Conservation (phyloP, 331 rosid genomes). For the Prunus yedoensis region DNA sequence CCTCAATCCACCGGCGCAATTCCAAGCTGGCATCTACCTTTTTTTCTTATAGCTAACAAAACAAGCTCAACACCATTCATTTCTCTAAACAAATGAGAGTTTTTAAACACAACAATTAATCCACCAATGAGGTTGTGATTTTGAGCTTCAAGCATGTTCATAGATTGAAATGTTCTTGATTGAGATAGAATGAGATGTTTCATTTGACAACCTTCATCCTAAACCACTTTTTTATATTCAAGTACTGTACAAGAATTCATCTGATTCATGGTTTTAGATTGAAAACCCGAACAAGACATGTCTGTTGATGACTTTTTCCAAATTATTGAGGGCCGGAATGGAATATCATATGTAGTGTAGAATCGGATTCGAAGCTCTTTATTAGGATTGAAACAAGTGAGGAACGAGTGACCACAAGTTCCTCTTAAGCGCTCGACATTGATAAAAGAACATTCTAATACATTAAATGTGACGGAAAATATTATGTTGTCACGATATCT, state of each 20-base stretch:
- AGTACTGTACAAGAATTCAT: too few relatives aligned
- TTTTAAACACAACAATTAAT: not conserved
- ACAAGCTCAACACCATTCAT: not conserved
- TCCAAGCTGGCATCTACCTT: not conserved
- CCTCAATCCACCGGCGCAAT: not conserved
- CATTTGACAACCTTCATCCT: too few relatives aligned
- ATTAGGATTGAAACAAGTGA: not conserved
- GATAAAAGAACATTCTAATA: not conserved
- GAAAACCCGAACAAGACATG: too few relatives aligned
- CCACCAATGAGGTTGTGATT: too few relatives aligned
- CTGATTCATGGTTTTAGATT: too few relatives aligned
- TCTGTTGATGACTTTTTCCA: too few relatives aligned
- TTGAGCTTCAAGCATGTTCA: too few relatives aligned
- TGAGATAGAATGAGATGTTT: too few relatives aligned
- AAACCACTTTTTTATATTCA: too few relatives aligned
- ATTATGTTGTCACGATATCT: not conserved
- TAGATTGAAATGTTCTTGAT: too few relatives aligned
- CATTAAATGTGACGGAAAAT: too few relatives aligned
- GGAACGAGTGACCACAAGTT: not conserved
- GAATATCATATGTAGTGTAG: not conserved
- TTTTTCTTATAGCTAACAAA: not conserved
- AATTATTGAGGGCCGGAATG: not conserved
- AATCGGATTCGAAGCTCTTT: not conserved
- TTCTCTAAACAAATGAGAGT: not conserved
- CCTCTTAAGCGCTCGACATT: not conserved